Evolutionary conservation across 495 filamentous ascomycete species (phyloP), one percentile per base, ranked within the genome.

Genomic region (Ramalina intermedia): DNA sequence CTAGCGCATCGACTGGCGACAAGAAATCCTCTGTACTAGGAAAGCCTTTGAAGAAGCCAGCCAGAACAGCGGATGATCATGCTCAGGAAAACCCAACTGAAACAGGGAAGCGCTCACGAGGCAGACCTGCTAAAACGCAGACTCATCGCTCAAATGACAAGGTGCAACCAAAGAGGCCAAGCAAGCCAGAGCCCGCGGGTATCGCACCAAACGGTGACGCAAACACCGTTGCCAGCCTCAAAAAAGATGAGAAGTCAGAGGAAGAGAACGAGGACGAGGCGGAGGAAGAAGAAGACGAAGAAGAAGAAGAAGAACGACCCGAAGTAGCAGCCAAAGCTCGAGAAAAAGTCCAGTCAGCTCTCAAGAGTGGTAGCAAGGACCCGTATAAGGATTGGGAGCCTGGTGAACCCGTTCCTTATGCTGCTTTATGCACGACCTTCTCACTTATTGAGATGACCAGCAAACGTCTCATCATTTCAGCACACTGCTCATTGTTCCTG

Each of bases 381-480:
- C 84, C 85, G 40, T 96, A 89, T 66, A 87, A 88, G 5, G 90
- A 98, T 63, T 98, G 91, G 91, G 81, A 85, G 59, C 63, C 81
- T 17, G 88, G 87, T 29, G 77, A 84, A 38, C 85, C 89, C 24
- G 86, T 95, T 1, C 91, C 91, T 11, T 98, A 96, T 55, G 93
- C 89, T 24, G 91, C 93, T 35, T 73, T 98, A 20, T 96, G 91
- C 60, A 87, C 79, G 6, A 96, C 91, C 0, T 96, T 98, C 61
- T 94, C 87, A 14, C 73, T 94, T 23, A 78, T 96, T 42, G 91
- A 98, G 60, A 76, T 91, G 69, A 98, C 90, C 0, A 84, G 85
- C 4, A 96, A 96, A 61, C 76, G 91, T 23, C 67, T 98, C 11
- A 69, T 82, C 39, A 98, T 96, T 45, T 69, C 82, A 43, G 82